Evolutionary conservation across 495 filamentous ascomycete genomes (phyloP), one percentile per base, ranked within the genome.

Genomic region (Cercophora samala): DNA sequence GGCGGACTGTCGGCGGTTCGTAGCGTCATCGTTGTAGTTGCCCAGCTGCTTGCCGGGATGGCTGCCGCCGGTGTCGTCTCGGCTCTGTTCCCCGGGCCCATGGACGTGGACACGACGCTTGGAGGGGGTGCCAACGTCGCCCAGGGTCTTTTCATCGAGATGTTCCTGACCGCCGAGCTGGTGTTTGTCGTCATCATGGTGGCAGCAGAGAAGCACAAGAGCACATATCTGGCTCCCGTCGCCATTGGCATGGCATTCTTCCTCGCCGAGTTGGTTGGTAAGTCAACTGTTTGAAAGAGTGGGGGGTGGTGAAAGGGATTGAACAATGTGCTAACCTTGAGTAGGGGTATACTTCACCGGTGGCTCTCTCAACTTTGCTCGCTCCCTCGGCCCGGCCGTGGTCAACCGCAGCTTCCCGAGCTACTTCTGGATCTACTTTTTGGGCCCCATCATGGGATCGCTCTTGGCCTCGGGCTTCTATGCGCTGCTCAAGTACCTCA

Each of bases 181-280:
- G 86, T 93, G 21, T 87, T 93, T 64, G 84, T 90, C 5, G 88
- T 94, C 37, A 90, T 93, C 77, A 92, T 96, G 81, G 78, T 95
- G 59, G 91, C 92, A 3, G 88, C 87, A 18, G 91, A 93, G 76
- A 95, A 93, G 77, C 90, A 93, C 75, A 89, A 90, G 70, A 87
- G 82, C 5, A 95, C 92, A 0, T 93, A 85, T 69, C 79, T 93
- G 15, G 92, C 92, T 0, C 92, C 92, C 0, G 82, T 94, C 2
- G 91, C 85, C 0, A 93, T 96, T 68, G 92, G 91, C 4, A 68
- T 91, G 23, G 78, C 88, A 0, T 84, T 95, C 51, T 91, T 93
- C 77, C 81, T 93, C 52, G 81, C 85, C 0, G 84, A 93, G 70
- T 66, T 93, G 58, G 79, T 76, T 56, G 74, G 90, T 87, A 46